A percentile compares a stretch with the other conserved stretches of the same genome.
Conservation (phyloP, 2,329 filamentous ascomycete genomes). For the Rasamsonia emersonii region DNA sequence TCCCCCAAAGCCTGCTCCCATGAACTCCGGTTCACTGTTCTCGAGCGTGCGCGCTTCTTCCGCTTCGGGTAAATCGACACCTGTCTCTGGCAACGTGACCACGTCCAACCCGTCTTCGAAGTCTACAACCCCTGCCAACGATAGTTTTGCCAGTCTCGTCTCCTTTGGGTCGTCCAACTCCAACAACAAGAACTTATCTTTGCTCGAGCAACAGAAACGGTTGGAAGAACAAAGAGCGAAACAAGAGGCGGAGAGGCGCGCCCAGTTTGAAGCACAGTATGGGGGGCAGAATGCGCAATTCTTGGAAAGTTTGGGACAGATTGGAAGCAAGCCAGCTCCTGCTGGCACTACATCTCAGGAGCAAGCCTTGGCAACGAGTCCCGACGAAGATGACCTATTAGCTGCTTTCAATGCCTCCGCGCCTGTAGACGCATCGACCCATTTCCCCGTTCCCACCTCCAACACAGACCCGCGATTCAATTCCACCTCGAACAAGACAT, state of each 20-base stretch:
- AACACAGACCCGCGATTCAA: conserved; percentile 20
- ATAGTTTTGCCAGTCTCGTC: conserved; percentile 54
- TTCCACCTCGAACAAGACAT: conserved; percentile 10
- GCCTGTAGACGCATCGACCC: conserved; percentile 51
- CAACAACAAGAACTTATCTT: conserved; percentile 59
- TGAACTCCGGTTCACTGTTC: conserved; percentile 27
- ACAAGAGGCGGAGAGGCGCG: conserved; percentile 66
- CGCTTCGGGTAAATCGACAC: conserved; percentile 36
- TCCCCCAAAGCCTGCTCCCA: conserved; percentile 28
- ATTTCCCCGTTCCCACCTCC: conserved; percentile 44
- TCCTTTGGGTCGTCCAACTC: conserved; percentile 46
- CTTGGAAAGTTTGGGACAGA: conserved; percentile 62
- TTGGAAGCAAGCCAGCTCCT: conserved; percentile 36
- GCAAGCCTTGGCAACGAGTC: conserved; percentile 41
- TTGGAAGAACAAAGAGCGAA: conserved; percentile 66
- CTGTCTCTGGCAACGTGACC: conserved; percentile 23
- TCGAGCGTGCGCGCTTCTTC: conserved; percentile 28
- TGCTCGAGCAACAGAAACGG: conserved; percentile 57
- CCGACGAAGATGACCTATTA: conserved; percentile 51
- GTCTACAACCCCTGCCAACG: conserved; percentile 33
- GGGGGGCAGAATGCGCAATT: conserved; percentile 59
- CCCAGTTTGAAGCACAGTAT: conserved; percentile 66
- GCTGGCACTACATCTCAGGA: conserved; percentile 40
- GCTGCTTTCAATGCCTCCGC: conserved; percentile 53
- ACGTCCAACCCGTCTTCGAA: conserved; percentile 31